A percentile compares a stretch with the other conserved stretches of the same genome.
phyloP scores from a whole-genome alignment of 2,329 filamentous ascomycete genomes.

The Aspergillus puulaauensis region DNA sequence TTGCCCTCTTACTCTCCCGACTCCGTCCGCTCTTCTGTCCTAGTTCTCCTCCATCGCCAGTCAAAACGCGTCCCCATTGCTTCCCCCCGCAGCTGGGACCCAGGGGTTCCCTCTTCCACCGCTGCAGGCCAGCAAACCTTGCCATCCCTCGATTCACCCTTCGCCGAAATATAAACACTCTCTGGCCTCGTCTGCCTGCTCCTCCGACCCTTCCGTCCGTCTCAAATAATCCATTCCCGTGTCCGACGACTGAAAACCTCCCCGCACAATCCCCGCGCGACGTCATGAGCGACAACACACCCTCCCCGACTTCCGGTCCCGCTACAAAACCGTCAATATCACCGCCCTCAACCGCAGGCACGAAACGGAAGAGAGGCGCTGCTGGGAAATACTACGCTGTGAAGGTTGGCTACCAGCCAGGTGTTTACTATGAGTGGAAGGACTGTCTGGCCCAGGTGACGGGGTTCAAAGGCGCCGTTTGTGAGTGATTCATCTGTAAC shows the following conservation, averaged over 20 bases:
- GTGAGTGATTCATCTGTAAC: conserved; percentile 52
- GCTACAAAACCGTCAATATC: conserved; percentile 27
- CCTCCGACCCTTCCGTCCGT: conserved; percentile 6
- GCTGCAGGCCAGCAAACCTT: conserved; percentile 23
- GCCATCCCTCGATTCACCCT: conserved; percentile 15
- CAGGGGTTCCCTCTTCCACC: conserved; percentile 24
- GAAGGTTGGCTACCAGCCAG: conserved; percentile 58
- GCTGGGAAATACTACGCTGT: conserved; percentile 65
- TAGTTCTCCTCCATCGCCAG: not conserved
- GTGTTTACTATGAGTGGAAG: conserved; percentile 63
- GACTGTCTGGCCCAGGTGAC: conserved; percentile 63
- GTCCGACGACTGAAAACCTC: not conserved
- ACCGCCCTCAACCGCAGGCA: conserved; percentile 40
- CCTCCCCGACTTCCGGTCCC: conserved; percentile 36
- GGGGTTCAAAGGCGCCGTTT: conserved; percentile 65
- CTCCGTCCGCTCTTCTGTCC: not conserved
- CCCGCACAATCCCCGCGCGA: not conserved
- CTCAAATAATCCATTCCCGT: not conserved
- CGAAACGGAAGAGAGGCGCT: conserved; percentile 56
- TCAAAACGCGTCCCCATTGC: conserved; percentile 11
- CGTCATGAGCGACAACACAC: conserved; percentile 33
- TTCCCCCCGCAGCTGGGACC: conserved; percentile 28
- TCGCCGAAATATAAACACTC: conserved; percentile 2
- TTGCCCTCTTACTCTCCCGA: not conserved
- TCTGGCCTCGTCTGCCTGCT: conserved; percentile 5